These are phyloP conservation scores for Trametes meyenii DNA, from an alignment of 768 basidiomycete species.

Conservation along the genomic window DNA sequence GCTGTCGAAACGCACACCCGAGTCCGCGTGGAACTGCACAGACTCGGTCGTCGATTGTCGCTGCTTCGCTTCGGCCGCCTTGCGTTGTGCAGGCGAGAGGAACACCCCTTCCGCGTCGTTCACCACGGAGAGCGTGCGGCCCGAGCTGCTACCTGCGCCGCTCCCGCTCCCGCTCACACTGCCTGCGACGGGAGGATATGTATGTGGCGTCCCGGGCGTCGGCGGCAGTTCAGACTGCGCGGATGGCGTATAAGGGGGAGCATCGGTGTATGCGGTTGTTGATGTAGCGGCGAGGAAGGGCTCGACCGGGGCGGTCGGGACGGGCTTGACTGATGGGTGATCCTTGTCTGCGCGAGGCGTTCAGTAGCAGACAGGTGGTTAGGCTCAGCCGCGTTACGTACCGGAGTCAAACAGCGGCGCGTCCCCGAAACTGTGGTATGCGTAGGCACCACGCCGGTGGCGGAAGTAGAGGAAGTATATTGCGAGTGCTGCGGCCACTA, in stretches of 20 bases:
- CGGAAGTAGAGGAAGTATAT: constrained; percentile 22
- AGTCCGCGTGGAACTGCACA: constrained; percentile 27
- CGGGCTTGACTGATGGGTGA: not conserved
- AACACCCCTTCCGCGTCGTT: constrained; percentile 4
- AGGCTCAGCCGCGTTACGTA: not conserved
- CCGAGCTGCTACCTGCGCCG: constrained; percentile 1
- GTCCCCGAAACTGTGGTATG: constrained; percentile 9
- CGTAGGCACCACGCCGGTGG: constrained; percentile 8
- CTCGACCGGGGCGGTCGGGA: not conserved
- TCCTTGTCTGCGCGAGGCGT: constrained; percentile 12
- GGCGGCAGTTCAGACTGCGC: not conserved
- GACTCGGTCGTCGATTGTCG: not conserved
- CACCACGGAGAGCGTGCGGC: constrained; percentile 18
- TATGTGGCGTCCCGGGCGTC: constrained; percentile 6
- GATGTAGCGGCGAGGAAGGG: constrained; percentile 12
- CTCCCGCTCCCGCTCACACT: constrained; percentile 4
- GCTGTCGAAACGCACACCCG: constrained; percentile 28
- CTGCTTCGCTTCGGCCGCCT: constrained; percentile 22
- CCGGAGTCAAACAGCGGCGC: constrained; percentile 13
- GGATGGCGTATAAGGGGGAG: not conserved
- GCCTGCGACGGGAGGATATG: constrained; percentile 10
- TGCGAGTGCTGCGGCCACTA: constrained; percentile 14
- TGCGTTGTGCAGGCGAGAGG: constrained; percentile 24
- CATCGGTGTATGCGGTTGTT: constrained; percentile 1
- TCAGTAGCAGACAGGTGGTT: not conserved